Evolutionary conservation across 2,329 filamentous ascomycete genomes (phyloP), one percentile per base, ranked within the genome.

Genomic region (Aurifilum marmelostoma): DNA sequence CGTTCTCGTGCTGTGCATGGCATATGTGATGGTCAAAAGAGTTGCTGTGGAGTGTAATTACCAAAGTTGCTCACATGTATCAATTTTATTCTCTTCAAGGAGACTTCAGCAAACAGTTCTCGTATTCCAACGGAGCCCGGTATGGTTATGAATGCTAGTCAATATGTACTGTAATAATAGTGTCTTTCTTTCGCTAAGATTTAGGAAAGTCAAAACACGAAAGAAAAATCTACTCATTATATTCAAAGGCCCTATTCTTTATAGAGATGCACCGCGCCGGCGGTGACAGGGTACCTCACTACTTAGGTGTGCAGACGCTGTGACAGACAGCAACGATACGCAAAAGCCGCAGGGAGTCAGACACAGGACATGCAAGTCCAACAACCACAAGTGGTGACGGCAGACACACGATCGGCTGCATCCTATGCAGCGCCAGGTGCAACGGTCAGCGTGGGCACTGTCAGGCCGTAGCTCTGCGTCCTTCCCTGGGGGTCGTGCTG

Each of bases 391-490:
- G 18, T 9, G 18, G 43, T n/a, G 43, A 34, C 47, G 5, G 52
- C 47, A 16, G 29, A 32, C 27, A 16, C 34, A 11, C 24, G 32
- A 12, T 3, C n/a, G 29, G 21, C 27, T 27, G 16, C 59, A 12
- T 3, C 21, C 4, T 29, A 24, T 50, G 14, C 64, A 29, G 65
- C 3, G 32, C 12, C 52, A 52, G 27, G 43, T 21, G 43, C 32
- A 54, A 62, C 34, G n/a, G 60, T 65, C 63, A 97, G 83, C 34
- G 87, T 82, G 16, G 96, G 96, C n/a, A 99, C 89, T 1, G 93
- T 90, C 62, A 99, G 82, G 12, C 94, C 91, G 76, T 99, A 99
- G 18, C 89, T 88, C 71, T 90, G 85, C 0, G 96, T 98, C 73
- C 87, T 88, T 50, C 96, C 96, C 47, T 92, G 84, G 2, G 89